Evolutionary conservation across 2,329 filamentous ascomycete species (phyloP).

Genomic region (Apiospora sp.): DNA sequence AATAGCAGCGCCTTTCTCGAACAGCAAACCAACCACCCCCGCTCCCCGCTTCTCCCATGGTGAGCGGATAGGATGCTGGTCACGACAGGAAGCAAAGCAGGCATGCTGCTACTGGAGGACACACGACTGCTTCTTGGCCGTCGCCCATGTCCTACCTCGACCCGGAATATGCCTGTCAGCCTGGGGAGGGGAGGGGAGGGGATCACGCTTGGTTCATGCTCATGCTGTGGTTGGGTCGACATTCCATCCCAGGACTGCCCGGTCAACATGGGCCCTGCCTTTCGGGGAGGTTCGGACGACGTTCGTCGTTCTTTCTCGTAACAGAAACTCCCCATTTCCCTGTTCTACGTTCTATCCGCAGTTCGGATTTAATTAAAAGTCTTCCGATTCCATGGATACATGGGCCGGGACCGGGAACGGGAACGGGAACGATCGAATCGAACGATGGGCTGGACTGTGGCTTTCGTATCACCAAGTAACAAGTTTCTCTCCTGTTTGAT

Average conservation of each 20-base stretch:
- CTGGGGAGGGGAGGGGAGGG: not conserved
- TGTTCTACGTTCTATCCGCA: not conserved
- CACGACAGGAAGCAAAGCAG: not conserved
- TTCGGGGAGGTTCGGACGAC: not conserved
- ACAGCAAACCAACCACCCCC: not conserved
- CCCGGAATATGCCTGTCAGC: not conserved
- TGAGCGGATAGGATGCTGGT: not conserved
- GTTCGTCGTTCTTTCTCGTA: not conserved
- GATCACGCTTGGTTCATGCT: not conserved
- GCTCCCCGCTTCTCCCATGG: not conserved
- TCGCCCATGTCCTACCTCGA: slow-evolving; percentile 1
- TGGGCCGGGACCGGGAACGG: not conserved
- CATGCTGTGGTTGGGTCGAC: not conserved
- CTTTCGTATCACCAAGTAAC: slow-evolving; percentile 12
- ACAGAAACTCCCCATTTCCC: not conserved
- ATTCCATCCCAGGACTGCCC: not conserved
- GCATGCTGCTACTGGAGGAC: not conserved
- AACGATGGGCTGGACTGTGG: not conserved
- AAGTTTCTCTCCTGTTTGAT: too few relatives aligned
- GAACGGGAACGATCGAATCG: slow-evolving; percentile 6
- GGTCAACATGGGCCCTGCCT: not conserved
- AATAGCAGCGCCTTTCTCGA: not conserved
- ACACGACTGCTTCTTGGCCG: not conserved
- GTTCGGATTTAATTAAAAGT: not conserved
- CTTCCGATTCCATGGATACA: not conserved